These are phyloP conservation scores for Arthrobotrys musiformis DNA, from an alignment of 2,329 filamentous ascomycete species.

Conservation along the genomic window DNA sequence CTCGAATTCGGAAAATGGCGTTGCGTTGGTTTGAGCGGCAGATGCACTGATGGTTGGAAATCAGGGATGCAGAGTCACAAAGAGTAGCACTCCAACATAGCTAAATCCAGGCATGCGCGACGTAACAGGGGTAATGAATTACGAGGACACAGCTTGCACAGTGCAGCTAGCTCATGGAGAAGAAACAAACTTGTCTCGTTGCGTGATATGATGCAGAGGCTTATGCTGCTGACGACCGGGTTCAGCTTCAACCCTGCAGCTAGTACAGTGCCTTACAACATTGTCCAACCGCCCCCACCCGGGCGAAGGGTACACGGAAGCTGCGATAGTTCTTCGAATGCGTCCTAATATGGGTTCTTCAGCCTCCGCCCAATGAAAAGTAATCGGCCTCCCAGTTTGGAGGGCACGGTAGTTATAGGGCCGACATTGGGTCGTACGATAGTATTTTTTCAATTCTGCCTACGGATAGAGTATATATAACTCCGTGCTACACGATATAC, in stretches of 20 bases:
- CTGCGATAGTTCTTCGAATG: neutral
- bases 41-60: conserved; percentile 5
- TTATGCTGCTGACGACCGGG: conserved; percentile 20
- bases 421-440: neutral
- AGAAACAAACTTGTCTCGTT: conserved; percentile 5
- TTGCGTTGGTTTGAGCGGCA: neutral
- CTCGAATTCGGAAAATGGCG: neutral
- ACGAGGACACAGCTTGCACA: conserved; percentile 2
- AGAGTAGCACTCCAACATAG: too few species aligned
- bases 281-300: neutral
- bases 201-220: conserved; percentile 11
- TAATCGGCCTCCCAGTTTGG: neutral
- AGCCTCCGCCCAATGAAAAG: neutral
- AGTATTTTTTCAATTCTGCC: neutral
- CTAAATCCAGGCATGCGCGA: neutral
- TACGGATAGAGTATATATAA: conserved; percentile 17
- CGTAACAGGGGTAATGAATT: neutral
- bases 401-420: neutral
- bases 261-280: neutral
- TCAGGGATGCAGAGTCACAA: neutral
- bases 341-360: neutral
- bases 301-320: neutral
- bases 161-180: neutral
- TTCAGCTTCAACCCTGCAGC: neutral
- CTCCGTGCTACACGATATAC: neutral